Base-by-base conservation (phyloP, 2,329 filamentous ascomycete genomes). In the Scedosporium boydii region DNA sequence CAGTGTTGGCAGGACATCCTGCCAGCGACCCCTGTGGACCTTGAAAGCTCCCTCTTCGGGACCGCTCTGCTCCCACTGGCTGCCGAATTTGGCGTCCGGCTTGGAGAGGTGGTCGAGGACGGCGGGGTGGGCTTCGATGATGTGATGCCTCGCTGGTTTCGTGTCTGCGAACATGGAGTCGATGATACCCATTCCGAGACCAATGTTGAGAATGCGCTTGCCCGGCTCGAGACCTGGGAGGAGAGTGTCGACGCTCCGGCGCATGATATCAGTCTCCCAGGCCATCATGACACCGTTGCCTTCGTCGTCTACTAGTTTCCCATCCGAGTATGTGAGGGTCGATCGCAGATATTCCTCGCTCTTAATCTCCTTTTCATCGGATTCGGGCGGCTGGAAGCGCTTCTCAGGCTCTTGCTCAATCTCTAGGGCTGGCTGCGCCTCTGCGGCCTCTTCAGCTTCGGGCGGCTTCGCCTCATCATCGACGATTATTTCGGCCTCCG, bases 241-340 rank as follows among this genome's bases (percentile, higher is more conserved):
- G 1, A 96, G 78, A 14, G 84, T 82, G 65, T 87, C 82, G 56
- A 91, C 90, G 62, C 89, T 91, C 59, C 84, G 82, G 64, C 83
- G 83, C 91, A 96, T 96, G 68, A 96, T 95, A 66, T 87, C 85
- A 1, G 87, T 89, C 74, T 96, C 91, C 91, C 91, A 96, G 46
- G 87, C 83, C 91, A 96, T 96, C 91, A 96, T 96, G 56, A 96
- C 90, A 60, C 90, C 91, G 72, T 96, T 96, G 65, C 86, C 82
- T 66, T 86, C 84, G 3, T 84, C 80, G 70, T 95, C 90, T 6
- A 95, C 81, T 2, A 95, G 82, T 64, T 87, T 87, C 66, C 82
- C 82, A 63, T 82, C 78, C 58, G 82, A 80, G 73, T 89, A 88
- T 14, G 82, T 86, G 23, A 91, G 78, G 27, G 80, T 77, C 0